Evolutionary conservation across 1,139 yeast species (phyloP).

Genomic region (Scheffersomyces illinoinensis): DNA sequence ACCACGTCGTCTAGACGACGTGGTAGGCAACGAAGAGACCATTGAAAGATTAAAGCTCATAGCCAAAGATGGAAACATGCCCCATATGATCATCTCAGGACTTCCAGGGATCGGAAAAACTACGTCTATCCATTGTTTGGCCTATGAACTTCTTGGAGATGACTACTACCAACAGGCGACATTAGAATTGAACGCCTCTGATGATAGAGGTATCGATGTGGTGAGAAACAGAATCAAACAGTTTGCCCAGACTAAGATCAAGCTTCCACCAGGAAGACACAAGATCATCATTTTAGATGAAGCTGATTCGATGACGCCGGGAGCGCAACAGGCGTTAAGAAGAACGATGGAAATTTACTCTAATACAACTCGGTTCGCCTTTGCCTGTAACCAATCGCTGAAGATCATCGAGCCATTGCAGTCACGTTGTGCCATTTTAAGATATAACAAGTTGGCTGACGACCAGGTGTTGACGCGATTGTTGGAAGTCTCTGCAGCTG

Average conservation of each 20-base stretch:
- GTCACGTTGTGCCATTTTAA: constrained; percentile 91
- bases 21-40: constrained; percentile 93
- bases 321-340: constrained; percentile 96
- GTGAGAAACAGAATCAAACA: constrained; percentile 50
- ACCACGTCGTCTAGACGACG: constrained; percentile 74
- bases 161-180: constrained; percentile 78
- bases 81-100: constrained; percentile 92
- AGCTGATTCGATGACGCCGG: constrained; percentile 98
- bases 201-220: constrained; percentile 52
- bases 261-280: constrained; percentile 58
- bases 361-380: constrained; percentile 92
- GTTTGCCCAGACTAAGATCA: constrained; percentile 75
- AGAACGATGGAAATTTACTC: constrained; percentile 97
- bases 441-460: constrained; percentile 80
- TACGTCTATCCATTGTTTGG: constrained; percentile 88
- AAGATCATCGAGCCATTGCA: constrained; percentile 96
- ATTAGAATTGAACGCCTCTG: constrained; percentile 66
- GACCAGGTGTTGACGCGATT: constrained; percentile 81
- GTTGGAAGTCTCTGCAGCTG: constrained; percentile 68
- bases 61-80: constrained; percentile 93
- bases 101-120: constrained; percentile 98
- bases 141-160: constrained; percentile 74
- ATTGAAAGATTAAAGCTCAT: constrained; percentile 80
- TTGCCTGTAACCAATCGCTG: constrained; percentile 93
- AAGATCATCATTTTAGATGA: constrained; percentile 91